Evolutionary conservation across 345 rosid genomes (phyloP).

Genomic region (Acer negundo): DNA sequence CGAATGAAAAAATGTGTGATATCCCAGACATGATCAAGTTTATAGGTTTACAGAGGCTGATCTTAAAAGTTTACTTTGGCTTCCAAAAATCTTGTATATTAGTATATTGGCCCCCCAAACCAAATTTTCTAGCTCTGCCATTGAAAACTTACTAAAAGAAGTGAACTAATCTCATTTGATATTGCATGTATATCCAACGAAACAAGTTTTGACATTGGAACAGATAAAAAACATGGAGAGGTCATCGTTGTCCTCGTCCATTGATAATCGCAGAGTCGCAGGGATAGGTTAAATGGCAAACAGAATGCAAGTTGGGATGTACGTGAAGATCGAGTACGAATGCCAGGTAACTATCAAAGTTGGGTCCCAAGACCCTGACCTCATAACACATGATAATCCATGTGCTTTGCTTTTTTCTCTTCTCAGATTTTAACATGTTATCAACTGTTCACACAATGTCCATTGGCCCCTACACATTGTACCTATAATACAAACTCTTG

Average conservation of each 20-base stretch:
- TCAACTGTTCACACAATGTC: not conserved
- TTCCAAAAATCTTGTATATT: no score
- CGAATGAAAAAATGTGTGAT: no score
- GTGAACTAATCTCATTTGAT: no score
- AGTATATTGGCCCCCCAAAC: no score
- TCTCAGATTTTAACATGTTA: not conserved
- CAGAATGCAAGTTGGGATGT: conserved; percentile 32
- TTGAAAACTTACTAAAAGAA: no score
- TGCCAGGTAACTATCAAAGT: conserved; percentile 23
- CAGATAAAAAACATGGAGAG: not conserved
- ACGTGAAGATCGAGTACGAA: conserved; percentile 26
- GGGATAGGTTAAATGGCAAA: not conserved
- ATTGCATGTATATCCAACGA: no score
- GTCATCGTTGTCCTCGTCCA: not conserved
- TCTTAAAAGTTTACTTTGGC: no score
- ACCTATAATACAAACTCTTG: no score
- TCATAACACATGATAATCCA: conserved; percentile 28
- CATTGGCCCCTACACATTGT: not conserved
- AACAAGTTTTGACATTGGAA: no score
- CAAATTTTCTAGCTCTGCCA: no score
- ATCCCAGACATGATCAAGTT: no score
- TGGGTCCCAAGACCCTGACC: conserved; percentile 29
- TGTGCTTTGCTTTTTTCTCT: conserved; percentile 27
- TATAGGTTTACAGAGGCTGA: no score
- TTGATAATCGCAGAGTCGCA: not conserved